Conservation (phyloP, 768 basidiomycete species). For the Russula earlei region DNA sequence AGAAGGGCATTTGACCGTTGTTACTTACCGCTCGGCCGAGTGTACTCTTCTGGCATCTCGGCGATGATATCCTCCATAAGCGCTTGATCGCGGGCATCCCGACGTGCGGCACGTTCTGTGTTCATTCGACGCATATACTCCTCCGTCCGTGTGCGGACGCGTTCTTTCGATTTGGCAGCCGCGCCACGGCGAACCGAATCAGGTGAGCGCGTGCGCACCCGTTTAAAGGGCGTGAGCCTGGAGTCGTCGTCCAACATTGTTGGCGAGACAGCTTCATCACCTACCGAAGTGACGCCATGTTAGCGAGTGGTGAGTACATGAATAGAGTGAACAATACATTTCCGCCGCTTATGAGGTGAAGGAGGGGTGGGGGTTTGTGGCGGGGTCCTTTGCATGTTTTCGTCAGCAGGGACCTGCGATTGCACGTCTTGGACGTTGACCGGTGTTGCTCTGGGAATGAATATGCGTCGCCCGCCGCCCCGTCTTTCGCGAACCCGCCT, state of each 20-base stretch:
- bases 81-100: slow-evolving; percentile 29
- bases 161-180: slow-evolving; percentile 30
- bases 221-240: slow-evolving; percentile 30
- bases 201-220: slow-evolving; percentile 43
- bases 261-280: not conserved
- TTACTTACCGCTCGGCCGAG: not conserved
- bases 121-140: slow-evolving; percentile 28
- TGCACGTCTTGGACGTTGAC: not conserved
- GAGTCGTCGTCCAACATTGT: not conserved
- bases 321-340: not conserved
- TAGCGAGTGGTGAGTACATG: not conserved
- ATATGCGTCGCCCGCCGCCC: not conserved
- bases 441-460: not conserved
- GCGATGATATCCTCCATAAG: slow-evolving; percentile 33
- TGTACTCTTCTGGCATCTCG: slow-evolving; percentile 18
- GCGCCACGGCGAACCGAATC: slow-evolving; percentile 31
- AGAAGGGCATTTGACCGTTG: not conserved
- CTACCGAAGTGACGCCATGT: not conserved
- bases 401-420: not conserved
- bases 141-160: slow-evolving; percentile 35
- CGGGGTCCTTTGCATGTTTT: slow-evolving; percentile 6
- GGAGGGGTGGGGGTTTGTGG: not conserved
- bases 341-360: slow-evolving; percentile 11
- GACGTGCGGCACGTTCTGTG: slow-evolving; percentile 30
- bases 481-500: slow-evolving; percentile 13